Evolutionary conservation across 2,329 filamentous ascomycete genomes (phyloP), one percentile per base, ranked within the genome.

Genomic region (Beauveria scarabaeidicola): DNA sequence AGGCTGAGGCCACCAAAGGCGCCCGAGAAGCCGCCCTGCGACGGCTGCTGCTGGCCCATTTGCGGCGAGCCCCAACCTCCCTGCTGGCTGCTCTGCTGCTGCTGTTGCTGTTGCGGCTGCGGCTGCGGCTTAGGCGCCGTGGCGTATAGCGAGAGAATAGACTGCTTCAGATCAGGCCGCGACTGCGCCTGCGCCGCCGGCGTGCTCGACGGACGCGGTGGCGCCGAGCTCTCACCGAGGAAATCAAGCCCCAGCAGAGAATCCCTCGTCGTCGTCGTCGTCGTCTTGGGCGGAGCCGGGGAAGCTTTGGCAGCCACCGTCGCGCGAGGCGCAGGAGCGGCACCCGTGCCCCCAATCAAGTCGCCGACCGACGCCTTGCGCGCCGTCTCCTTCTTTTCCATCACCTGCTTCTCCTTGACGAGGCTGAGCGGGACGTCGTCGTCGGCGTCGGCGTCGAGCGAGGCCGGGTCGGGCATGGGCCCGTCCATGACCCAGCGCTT

Each of bases 401-500:
- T 78, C 32, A 76, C 80, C 69, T 86, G 82, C 72, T 87, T 87
- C 74, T 87, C 83, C 69, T 85, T 86, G 60, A 86, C 83, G 47
- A 86, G 71, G 68, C 80, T 84, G 63, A 82, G 70, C 5, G 81
- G 80, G 17, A 88, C 85, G 72, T 97, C 91, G 66, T 96, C 91
- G 68, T 97, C 93, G 58, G 86, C 91, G 17, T 91, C 89, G 15
- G 78, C 85, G 70, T 95, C 91, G 55, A 99, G 76, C 1, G 89
- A 90, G 3, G 90, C 82, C n/a, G 95, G 94, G 71, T 97, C 91
- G 5, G 95, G 95, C 70, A 95, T 93, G 5, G 86, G 86, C 1
- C 94, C 94, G 62, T 99, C 94, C 92, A 97, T 97, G n/a, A 91
- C 89, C 94, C 94, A 99, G 77, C 95, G 83, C 83, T 96, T 97